Base-by-base conservation (phyloP, 176 grass and related monocot species). In the Paspalum notatum region DNA sequence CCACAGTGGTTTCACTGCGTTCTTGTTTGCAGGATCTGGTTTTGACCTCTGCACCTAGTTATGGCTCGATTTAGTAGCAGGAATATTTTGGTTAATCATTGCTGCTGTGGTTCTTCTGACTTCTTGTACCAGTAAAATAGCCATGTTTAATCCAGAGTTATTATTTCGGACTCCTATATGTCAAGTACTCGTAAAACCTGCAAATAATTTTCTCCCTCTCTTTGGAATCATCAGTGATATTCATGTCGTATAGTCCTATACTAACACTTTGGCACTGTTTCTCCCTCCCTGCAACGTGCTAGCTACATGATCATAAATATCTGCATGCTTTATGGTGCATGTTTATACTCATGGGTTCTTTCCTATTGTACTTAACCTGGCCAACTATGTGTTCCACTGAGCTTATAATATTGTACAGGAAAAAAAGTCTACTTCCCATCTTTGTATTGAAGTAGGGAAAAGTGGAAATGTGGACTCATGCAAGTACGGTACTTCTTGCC, bases 381-480 rank as follows among this genome's bases (percentile, higher is more conserved):
- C 22, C 12, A 67, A 40, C 27, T 42, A 27, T 84, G 53, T 82
- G 16, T 46, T 65, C 50, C 51, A 51, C 39, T 44, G 54, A 76
- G 8, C 43, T 56, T 85, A 5, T 71, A 47, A 27, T 32, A 44
- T 40, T 81, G 18, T 84, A 48, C 85, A 98, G 95, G 85, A 98
- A 82, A 41, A 85, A 63, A 90, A 92, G 50, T 98, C 92, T 13
- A 51, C 71, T 49, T 68, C 83, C 11, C 90, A 92, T 87, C 87
- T 94, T 78, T 98, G 95, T 90, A 81, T 75, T 7, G 74, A 80
- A 87, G 87, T 98, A 51, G 95, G 80, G 38, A 94, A 88, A 90
- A 87, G 63, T 87, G 89, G 92, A 78, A 92, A 92, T 79, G 88
- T 21, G 49, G 86, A 92, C 22, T 67, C 95, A 61, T 98, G 95